These are phyloP conservation scores for Myriosclerotinia curreyana DNA, from an alignment of 2,329 filamentous ascomycete genomes.

Conservation along the genomic window DNA sequence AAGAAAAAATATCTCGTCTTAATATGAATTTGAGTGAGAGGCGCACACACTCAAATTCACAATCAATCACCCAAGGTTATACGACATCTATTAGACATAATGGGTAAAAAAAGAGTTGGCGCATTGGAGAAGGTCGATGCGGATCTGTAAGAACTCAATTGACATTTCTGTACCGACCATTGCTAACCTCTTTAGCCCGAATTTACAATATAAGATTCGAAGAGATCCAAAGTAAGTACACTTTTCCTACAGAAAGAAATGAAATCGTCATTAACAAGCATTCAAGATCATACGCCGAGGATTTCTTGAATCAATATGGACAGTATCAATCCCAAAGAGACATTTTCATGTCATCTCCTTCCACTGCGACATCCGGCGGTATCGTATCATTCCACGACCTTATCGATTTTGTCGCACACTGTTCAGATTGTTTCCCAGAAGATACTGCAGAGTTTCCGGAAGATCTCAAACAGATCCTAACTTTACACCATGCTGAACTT, in stretches of 20 bases:
- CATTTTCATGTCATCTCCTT: conserved; percentile 83
- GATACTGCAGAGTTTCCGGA: conserved; percentile 73
- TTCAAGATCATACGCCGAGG: conserved; percentile 76
- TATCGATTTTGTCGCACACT: conserved; percentile 90
- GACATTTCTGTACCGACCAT: conserved; percentile 22
- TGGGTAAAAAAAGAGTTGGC: conserved; percentile 85
- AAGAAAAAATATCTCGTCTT: conserved; percentile 11
- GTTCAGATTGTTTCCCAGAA: conserved; percentile 87
- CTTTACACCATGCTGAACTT: conserved; percentile 76
- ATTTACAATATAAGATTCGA: conserved; percentile 86
- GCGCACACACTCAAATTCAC: no score
- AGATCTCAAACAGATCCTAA: conserved; percentile 77
- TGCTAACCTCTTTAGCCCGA: conserved; percentile 54
- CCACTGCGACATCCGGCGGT: conserved; percentile 72
- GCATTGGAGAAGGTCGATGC: conserved; percentile 95
- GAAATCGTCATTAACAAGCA: conserved; percentile 21
- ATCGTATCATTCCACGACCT: conserved; percentile 84
- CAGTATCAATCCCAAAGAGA: conserved; percentile 91
- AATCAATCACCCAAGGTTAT: not conserved
- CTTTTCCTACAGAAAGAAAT: not conserved
- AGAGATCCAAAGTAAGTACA: conserved; percentile 70
- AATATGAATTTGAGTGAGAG: conserved; percentile 8
- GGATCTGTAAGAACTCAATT: conserved; percentile 59
- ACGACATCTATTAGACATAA: conserved; percentile 41
- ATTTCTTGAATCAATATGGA: conserved; percentile 82